Base-by-base conservation (phyloP, 805 yeast species). In the Soucietia sequanensis region DNA sequence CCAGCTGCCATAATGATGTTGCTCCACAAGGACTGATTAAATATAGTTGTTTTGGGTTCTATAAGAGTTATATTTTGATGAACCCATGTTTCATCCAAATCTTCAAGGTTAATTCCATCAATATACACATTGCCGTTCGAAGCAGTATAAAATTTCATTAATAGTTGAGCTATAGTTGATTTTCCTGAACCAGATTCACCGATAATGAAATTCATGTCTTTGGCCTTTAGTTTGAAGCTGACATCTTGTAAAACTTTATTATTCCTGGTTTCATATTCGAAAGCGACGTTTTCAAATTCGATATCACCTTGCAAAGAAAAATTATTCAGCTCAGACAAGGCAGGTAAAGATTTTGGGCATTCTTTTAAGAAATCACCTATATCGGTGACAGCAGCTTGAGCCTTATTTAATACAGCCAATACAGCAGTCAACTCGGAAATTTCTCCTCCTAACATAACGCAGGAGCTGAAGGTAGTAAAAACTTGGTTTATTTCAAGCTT, bases 151-250 rank as follows among this genome's bases (percentile, higher is more conserved):
- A 86, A 70, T 18, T 74, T 74, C 35, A 84, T 54, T 1, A 93
- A 47, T 2, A 93, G 54, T 23, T 72, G 73, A 0, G 83, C 75
- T 2, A 93, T 41, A 0, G 98, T 84, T 0, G 98, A 91, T 56
- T 93, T 93, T 0, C 99, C 99, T 0, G 90, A 81, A 0, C 99
- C 99, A 0, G 97, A 89, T 41, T 72, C 70, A 1, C 99, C 99
- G 27, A 93, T 75, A 4, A 93, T 58, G 47, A 77, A 91, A 1
- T 81, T 77, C 5, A 75, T 51, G 21, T 60, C 44, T 1, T 74
- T 69, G 0, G 75, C 56, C 1, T 65, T 56, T 23, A 89, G 62
- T 1, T 46, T 44, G 17, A 84, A 37, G n/a, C 56, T 50, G 1
- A 83, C 62, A 31, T 72, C 47, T 0, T 70, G 56, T 11, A 93